Evolutionary conservation across 139 green algal species (phyloP).

Genomic region (Edaphochlamys debaryana): DNA sequence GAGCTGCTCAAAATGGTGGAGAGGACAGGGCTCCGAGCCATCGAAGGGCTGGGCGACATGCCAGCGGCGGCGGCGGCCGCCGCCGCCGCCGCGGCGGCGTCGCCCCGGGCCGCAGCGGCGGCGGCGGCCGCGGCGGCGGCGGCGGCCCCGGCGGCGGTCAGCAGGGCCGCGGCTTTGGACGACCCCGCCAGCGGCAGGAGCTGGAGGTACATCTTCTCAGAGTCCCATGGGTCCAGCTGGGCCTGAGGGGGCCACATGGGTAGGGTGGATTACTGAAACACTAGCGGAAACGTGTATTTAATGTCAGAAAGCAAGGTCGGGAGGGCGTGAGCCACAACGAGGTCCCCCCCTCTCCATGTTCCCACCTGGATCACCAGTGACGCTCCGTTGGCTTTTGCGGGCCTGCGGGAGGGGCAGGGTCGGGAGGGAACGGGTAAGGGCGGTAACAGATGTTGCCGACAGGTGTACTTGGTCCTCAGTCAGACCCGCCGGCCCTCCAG

Average conservation of each 20-base stretch:
- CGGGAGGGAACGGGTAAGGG: background rate
- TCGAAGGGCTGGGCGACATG: background rate
- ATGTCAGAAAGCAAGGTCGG: too few species aligned
- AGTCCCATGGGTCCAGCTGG: constrained; percentile 25
- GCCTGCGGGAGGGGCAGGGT: background rate
- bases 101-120: background rate
- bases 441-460: too few species aligned
- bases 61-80: background rate
- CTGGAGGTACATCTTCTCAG: constrained; percentile 5
- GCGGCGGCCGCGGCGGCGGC: background rate
- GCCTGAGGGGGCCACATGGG: background rate
- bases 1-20: constrained; percentile 23
- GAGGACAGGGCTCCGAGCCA: constrained; percentile 18
- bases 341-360: too few species aligned
- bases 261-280: too few species aligned
- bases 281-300: too few species aligned
- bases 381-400: background rate
- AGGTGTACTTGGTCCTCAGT: too few species aligned
- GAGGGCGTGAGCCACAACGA: too few species aligned
- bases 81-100: background rate
- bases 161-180: background rate
- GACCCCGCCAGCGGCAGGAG: background rate
- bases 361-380: constrained; percentile 32
- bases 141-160: background rate
- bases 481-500: too few species aligned